phyloP scores from a whole-genome alignment of 306 rosid genomes.

The Ormosia emarginata region DNA sequence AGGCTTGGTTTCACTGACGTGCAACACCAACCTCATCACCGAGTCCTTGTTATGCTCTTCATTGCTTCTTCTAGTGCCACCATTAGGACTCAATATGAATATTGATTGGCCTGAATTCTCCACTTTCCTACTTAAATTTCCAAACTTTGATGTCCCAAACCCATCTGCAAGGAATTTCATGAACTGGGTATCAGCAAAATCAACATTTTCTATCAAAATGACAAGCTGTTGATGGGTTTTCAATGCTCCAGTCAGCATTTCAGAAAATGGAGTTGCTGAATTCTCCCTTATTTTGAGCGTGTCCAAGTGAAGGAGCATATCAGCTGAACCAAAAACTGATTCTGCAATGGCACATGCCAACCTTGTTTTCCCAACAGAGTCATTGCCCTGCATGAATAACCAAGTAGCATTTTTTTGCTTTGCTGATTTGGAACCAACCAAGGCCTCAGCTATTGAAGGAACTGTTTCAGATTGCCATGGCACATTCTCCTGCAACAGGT shows the following conservation, averaged over 20 bases:
- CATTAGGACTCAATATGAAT: slow-evolving; percentile 53
- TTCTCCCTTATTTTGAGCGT: slow-evolving; percentile 29
- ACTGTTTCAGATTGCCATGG: slow-evolving; percentile 89
- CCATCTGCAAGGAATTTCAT: slow-evolving; percentile 56
- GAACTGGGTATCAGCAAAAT: slow-evolving; percentile 65
- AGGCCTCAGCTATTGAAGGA: slow-evolving; percentile 68
- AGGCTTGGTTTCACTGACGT: slow-evolving; percentile 40
- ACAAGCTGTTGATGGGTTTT: slow-evolving; percentile 53
- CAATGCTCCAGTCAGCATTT: slow-evolving; percentile 46
- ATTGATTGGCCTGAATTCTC: slow-evolving; percentile 36
- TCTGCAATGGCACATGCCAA: slow-evolving; percentile 74
- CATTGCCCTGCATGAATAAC: slow-evolving; percentile 78
- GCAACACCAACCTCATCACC: slow-evolving; percentile 56
- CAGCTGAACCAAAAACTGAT: slow-evolving; percentile 63
- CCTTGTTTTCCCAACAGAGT: slow-evolving; percentile 66
- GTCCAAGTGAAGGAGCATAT: slow-evolving; percentile 50
- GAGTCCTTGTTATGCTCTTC: slow-evolving; percentile 33
- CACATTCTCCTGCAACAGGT: slow-evolving; percentile 77
- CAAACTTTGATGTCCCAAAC: slow-evolving; percentile 49
- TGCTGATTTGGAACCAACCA: slow-evolving; percentile 46
- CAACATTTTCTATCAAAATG: slow-evolving; percentile 61
- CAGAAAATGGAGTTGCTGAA: slow-evolving; percentile 27
- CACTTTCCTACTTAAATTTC: slow-evolving; percentile 30
- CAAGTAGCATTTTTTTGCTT: slow-evolving; percentile 49
- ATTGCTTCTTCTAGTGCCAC: slow-evolving; percentile 14